phyloP scores from a whole-genome alignment of 805 yeast species.

The Komagataella mondaviorum region DNA sequence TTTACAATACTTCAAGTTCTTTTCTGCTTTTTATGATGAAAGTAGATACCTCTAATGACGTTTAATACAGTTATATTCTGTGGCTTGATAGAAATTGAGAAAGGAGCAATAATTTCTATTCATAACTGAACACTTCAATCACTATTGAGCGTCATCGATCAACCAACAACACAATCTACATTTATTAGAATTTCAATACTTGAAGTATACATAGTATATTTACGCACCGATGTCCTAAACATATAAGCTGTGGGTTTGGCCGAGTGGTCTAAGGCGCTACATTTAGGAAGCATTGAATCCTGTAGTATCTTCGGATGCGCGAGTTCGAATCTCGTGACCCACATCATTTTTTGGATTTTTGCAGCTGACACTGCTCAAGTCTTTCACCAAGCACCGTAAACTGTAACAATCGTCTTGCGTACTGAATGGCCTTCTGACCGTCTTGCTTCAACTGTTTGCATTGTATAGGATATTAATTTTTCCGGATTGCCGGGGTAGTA shows the following conservation, averaged over 20 bases:
- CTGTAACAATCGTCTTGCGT: neutral
- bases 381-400: neutral
- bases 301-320: constrained; percentile 10
- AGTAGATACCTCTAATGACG: too few species aligned
- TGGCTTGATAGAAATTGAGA: too few species aligned
- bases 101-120: too few species aligned
- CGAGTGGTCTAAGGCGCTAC: constrained; percentile 25
- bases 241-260: constrained; percentile 18
- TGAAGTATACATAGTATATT: neutral
- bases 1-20: too few species aligned
- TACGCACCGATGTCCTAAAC: neutral
- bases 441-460: neutral
- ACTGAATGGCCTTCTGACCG: neutral
- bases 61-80: too few species aligned
- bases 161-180: too few species aligned
- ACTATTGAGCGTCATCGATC: too few species aligned
- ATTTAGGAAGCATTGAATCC: constrained; percentile 7
- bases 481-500: neutral
- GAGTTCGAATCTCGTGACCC: constrained; percentile 11
- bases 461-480: too few species aligned
- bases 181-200: too few species aligned
- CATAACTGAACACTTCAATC: too few species aligned
- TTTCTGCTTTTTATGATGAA: too few species aligned
- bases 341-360: constrained; percentile 12
- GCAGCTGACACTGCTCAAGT: neutral